Evolutionary conservation across 2,329 filamentous ascomycete genomes (phyloP).

Genomic region (Kalaharituber pfeilii): DNA sequence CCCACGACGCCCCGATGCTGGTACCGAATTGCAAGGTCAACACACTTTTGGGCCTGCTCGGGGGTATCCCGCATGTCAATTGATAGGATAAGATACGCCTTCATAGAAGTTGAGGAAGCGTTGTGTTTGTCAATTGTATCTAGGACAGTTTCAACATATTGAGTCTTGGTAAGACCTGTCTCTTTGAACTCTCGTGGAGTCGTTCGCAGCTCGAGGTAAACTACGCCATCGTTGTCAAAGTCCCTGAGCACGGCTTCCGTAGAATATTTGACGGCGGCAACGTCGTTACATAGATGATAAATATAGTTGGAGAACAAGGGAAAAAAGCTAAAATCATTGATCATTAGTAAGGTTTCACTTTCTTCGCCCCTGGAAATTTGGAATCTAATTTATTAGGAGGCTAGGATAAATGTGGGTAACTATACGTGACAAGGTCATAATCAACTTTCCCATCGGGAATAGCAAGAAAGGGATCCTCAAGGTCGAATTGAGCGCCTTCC

Average conservation of each 20-base stretch:
- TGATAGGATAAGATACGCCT: slow-evolving; percentile 51
- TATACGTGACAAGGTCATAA: slow-evolving; percentile 49
- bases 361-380: too few relatives aligned
- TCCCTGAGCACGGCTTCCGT: slow-evolving; percentile 47
- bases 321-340: slow-evolving; percentile 25
- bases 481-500: slow-evolving; percentile 32
- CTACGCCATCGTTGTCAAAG: slow-evolving; percentile 54
- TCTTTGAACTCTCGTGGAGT: slow-evolving; percentile 49
- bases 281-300: slow-evolving; percentile 53
- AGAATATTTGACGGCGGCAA: slow-evolving; percentile 41
- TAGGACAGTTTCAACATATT: slow-evolving; percentile 51
- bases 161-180: slow-evolving; percentile 39
- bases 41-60: slow-evolving; percentile 43
- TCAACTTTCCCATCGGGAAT: slow-evolving; percentile 57
- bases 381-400: too few relatives aligned
- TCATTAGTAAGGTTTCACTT: too few relatives aligned
- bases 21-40: slow-evolving; percentile 45
- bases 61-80: slow-evolving; percentile 49
- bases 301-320: slow-evolving; percentile 64
- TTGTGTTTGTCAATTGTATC: slow-evolving; percentile 41
- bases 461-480: slow-evolving; percentile 50
- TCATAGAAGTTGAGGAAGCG: slow-evolving; percentile 31
- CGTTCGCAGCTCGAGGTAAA: slow-evolving; percentile 64
- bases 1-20: slow-evolving; percentile 44
- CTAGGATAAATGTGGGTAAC: background rate